A percentile compares a stretch with the other conserved stretches of the same genome.
Evolutionary conservation across 148 eudicot species (phyloP).

Genomic region (Heliamphora exappendiculata): DNA sequence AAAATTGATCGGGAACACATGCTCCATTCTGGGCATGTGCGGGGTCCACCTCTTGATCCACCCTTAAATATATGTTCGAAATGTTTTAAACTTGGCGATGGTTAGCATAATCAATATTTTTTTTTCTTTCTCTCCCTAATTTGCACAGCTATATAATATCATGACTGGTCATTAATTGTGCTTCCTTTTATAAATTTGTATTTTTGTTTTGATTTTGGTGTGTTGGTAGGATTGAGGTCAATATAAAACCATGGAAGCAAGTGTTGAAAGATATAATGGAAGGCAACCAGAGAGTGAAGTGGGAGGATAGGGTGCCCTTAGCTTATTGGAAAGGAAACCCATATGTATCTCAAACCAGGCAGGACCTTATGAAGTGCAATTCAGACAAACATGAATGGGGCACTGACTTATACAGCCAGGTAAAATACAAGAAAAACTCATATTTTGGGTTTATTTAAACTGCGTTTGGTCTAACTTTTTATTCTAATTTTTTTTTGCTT

Average conservation of each 20-base stretch:
- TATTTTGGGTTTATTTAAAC: neutral
- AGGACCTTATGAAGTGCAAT: conserved; percentile 46
- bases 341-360: conserved; percentile 28
- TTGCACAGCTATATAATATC: no score
- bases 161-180: no score
- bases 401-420: conserved; percentile 44
- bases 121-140: no score
- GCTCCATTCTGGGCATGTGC: no score
- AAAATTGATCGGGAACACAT: no score
- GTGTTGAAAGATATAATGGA: conserved; percentile 32
- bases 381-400: conserved; percentile 34
- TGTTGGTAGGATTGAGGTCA: conserved; percentile 41
- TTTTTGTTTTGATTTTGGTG: neutral
- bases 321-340: conserved; percentile 69
- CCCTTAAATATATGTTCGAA: no score
- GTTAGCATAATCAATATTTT: no score
- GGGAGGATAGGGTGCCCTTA: conserved; percentile 51
- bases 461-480: neutral
- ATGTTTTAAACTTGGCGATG: no score
- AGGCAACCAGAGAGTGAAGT: conserved; percentile 38
- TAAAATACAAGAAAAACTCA: neutral
- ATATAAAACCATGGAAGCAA: conserved; percentile 46
- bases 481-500: neutral
- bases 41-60: no score
- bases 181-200: no score